A percentile compares a stretch with the other conserved stretches of the same genome.
phyloP scores from a whole-genome alignment of 192 early-diverging fungal species.

The Podila minutissima region DNA sequence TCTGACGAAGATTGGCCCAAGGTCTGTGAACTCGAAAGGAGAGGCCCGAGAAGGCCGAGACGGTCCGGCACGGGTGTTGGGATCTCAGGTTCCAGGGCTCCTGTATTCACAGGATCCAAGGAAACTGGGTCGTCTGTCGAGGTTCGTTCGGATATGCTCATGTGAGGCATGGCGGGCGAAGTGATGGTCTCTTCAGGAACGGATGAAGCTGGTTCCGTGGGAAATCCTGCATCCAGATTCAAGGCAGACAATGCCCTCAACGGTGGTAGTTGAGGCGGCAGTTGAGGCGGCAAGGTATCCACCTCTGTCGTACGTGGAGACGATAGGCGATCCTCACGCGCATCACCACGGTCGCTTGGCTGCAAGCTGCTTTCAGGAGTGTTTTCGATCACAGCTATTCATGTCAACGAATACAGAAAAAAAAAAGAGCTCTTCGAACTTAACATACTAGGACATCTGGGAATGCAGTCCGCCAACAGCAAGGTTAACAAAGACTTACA shows the following conservation, averaged over 20 bases:
- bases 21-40: slow-evolving; percentile 25
- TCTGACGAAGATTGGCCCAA: background rate
- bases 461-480: background rate
- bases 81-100: background rate
- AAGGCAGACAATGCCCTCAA: no score
- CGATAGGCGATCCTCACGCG: background rate
- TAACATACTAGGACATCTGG: background rate
- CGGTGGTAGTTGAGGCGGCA: no score
- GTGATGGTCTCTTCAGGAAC: no score
- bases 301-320: background rate
- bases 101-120: background rate
- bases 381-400: background rate
- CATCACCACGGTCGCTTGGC: no score
- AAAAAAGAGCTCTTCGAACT: background rate
- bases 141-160: no score
- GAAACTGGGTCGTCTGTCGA: no score
- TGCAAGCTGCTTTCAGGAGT: slow-evolving; percentile 4
- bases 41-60: slow-evolving; percentile 28
- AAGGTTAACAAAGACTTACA: background rate
- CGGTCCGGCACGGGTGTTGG: slow-evolving; percentile 7
- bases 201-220: no score
- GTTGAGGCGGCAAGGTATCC: background rate
- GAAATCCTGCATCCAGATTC: no score
- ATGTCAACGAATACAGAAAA: background rate
- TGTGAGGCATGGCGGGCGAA: no score